phyloP scores from a whole-genome alignment of 116 monocot genomes.

The Trichopus zeylanicus region DNA sequence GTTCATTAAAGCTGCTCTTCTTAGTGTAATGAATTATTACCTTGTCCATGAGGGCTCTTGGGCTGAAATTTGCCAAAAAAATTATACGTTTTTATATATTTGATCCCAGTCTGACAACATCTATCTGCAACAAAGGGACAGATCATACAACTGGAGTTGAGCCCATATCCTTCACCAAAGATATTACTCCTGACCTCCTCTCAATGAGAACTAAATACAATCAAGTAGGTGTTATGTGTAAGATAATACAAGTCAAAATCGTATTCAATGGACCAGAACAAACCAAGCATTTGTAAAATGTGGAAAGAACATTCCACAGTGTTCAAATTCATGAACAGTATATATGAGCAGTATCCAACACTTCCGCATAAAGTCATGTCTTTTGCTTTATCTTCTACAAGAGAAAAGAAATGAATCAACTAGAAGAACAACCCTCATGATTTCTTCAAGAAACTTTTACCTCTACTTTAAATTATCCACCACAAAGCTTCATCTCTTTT shows the following conservation, averaged over 20 bases:
- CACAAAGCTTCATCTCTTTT: conserved; percentile 18
- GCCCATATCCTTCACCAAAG: conserved; percentile 4
- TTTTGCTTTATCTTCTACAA: neutral
- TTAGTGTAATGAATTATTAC: too few relatives aligned
- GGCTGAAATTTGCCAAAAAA: too few relatives aligned
- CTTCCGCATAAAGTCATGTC: neutral
- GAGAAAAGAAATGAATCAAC: too few relatives aligned
- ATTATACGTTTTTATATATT: too few relatives aligned
- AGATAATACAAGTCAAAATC: conserved; percentile 3
- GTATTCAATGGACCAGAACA: conserved; percentile 18
- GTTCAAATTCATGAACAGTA: conserved; percentile 32
- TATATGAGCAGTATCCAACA: neutral
- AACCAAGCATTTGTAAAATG: conserved; percentile 60
- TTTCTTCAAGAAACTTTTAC: too few relatives aligned
- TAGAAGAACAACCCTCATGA: too few relatives aligned
- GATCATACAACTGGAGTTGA: too few relatives aligned
- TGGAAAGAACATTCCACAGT: conserved; percentile 83
- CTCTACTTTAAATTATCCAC: neutral
- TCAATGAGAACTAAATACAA: neutral
- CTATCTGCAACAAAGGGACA: too few relatives aligned
- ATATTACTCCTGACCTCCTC: neutral
- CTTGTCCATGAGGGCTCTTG: too few relatives aligned
- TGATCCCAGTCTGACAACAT: too few relatives aligned
- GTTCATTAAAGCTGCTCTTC: too few relatives aligned
- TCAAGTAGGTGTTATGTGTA: conserved; percentile 15